Base-by-base conservation (phyloP, 805 yeast species). In the Priceomyces melissophilus region DNA sequence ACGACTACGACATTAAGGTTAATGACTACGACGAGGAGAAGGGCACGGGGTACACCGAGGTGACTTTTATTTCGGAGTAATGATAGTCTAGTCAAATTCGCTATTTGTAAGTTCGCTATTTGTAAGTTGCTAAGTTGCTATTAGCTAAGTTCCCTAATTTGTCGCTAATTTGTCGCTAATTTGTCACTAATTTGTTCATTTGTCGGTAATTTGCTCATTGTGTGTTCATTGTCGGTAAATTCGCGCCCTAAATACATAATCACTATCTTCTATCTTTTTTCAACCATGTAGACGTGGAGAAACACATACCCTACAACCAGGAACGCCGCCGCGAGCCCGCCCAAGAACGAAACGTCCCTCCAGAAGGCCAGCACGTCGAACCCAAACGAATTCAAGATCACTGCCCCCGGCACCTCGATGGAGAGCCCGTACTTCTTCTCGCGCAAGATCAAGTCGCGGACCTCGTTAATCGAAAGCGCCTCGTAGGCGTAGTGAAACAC, bases 341-440 rank as follows among this genome's bases (percentile, higher is more conserved):
- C 67, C 38, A 93, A 69, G 44, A 78, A 78, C 27, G 72, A 58
- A 23, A 83, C 72, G 59, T 93, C 98, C 28, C 70, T 69, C 61
- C 78, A 63, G 40, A 86, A 76, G 2, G 90, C 93, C 16, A 81
- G 79, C 10, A 87, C 91, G 49, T 87, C 78, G 61, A 93, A 93
- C 0, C 99, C 99, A 69, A 93, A 93, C 0, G 98, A 88, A 50
- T 95, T 86, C 51, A 93, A 73, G 41, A 93, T 93, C 1, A 96
- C 95, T 2, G 99, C 98, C 9, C 99, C 99, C 0, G 99, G 99
- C 11, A 93, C 95, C 61, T 89, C 96, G 52, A 93, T 91, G 34
- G 90, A 85, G 32, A 93, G 73, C 0, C 99, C 99, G 55, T 84
- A 91, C 63, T 93, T 93, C 58, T 80, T 82, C 58, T 93, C 99